phyloP scores from a whole-genome alignment of 352 stramenopile genomes.

The Pseudoperonospora humuli region DNA sequence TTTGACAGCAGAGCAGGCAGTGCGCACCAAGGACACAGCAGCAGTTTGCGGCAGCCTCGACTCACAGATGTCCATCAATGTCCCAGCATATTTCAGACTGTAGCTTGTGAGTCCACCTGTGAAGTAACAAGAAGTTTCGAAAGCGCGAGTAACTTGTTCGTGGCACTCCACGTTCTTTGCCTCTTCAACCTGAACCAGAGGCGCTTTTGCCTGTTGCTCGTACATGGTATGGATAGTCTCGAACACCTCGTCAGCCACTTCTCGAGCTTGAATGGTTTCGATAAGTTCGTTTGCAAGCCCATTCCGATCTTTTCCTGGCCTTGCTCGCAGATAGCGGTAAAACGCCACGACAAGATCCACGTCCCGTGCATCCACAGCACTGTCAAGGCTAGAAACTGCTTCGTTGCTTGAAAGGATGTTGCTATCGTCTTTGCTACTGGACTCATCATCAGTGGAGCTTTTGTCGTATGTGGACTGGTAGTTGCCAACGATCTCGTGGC shows the following conservation, averaged over 20 bases:
- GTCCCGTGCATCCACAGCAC: conserved; percentile 53
- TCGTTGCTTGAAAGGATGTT: background rate
- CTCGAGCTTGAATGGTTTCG: conserved; percentile 32
- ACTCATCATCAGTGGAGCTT: conserved; percentile 16
- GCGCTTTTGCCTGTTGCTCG: conserved; percentile 11
- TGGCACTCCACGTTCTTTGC: conserved; percentile 29
- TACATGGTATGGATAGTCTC: conserved; percentile 35
- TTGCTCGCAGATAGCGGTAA: conserved; percentile 67
- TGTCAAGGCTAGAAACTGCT: conserved; percentile 9
- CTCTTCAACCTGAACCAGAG: conserved; percentile 25
- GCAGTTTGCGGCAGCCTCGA: conserved; percentile 11
- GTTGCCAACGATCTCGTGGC: conserved; percentile 73
- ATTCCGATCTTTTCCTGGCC: conserved; percentile 25
- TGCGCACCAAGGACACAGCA: conserved; percentile 25
- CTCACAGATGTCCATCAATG: conserved; percentile 41
- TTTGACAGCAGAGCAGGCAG: conserved; percentile 21
- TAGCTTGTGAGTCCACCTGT: conserved; percentile 51
- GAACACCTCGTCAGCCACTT: conserved; percentile 51
- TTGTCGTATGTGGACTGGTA: conserved; percentile 78
- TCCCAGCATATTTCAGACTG: conserved; percentile 56
- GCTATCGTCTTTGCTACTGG: conserved; percentile 2
- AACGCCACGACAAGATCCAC: conserved; percentile 69
- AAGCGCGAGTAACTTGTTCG: conserved; percentile 23
- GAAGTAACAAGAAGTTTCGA: conserved; percentile 24
- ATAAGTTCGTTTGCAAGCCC: conserved; percentile 36